Evolutionary conservation across 495 filamentous ascomycete species (phyloP), one percentile per base, ranked within the genome.

Genomic region (Podospora pseudoanserina): DNA sequence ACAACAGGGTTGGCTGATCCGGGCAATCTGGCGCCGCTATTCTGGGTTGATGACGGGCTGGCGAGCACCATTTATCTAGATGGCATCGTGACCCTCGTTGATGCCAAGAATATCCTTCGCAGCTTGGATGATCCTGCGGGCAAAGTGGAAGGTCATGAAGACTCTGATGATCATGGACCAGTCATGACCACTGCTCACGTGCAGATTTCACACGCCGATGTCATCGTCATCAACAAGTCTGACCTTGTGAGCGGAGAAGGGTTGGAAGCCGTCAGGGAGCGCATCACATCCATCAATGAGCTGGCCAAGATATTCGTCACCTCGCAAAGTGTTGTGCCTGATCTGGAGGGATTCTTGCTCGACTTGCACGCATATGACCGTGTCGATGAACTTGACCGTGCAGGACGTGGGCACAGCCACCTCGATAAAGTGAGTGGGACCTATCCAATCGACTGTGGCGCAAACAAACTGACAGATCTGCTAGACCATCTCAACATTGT

Each of bases 191-290:
- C 91, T 57, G 96, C 96, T 26, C 94, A 98, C 78, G 85, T 97
- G 68, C 95, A 99, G 72, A 96, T 98, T 55, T 96, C 92, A 2
- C 94, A 97, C 75, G 96, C 95, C n/a, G 95, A 99, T 79, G 92
- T 97, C 18, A 86, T 99, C 20, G 86, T 99, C 55, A 85, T 99
- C 58, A 99, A 98, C 79, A 99, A 99, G 77, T 83, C 86, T n/a
- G 95, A 99, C 75, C 80, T 97, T 0, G 92, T 98, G n/a, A 86
- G 85, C 16, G 73, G 81, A 0, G 78, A 86, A 13, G 88, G 96
- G 69, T 80, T 99, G 15, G 79, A 85, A 13, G 75, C 68, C 2
- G 88, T 96, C 6, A 80, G 80, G 68, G 83, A 87, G 32, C 84
- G 94, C 49, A 86, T 98, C 56, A 76, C 80, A 44, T 87, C 91